phyloP scores from a whole-genome alignment of 495 filamentous ascomycete genomes.

The Chaetomium tenue region DNA sequence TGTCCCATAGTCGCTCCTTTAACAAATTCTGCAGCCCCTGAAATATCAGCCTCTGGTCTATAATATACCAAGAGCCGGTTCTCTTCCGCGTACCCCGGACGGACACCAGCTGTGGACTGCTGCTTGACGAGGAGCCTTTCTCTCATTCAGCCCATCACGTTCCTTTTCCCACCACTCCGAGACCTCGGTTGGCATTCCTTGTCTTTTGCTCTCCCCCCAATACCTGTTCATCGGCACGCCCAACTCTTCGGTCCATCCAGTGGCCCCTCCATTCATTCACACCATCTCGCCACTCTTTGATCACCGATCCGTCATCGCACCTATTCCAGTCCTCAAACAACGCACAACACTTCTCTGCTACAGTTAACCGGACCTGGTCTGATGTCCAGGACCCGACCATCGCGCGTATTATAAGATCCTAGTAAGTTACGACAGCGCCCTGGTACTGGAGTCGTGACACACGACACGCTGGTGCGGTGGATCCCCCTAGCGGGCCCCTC shows the following conservation, averaged over 20 bases:
- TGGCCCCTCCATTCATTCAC: conserved; percentile 19
- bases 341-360: conserved; percentile 3
- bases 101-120: conserved; percentile 43
- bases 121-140: conserved; percentile 41
- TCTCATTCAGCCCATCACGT: conserved; percentile 44
- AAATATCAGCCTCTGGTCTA: conserved; percentile 52
- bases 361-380: conserved; percentile 20
- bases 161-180: conserved; percentile 39
- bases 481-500: conserved; percentile 28
- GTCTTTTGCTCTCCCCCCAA: conserved; percentile 15
- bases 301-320: neutral
- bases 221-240: conserved; percentile 6
- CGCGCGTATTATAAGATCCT: conserved; percentile 34
- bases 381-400: conserved; percentile 30
- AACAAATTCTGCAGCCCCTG: conserved; percentile 31
- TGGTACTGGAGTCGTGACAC: conserved; percentile 33
- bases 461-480: conserved; percentile 31
- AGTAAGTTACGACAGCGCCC: conserved; percentile 42
- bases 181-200: conserved; percentile 27
- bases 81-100: conserved; percentile 40
- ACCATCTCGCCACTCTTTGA: conserved; percentile 11
- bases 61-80: conserved; percentile 55
- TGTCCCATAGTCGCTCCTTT: conserved; percentile 49
- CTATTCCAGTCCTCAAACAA: neutral
- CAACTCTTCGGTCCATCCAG: conserved; percentile 13